These are phyloP conservation scores for Cucurbita argyrosperma DNA, from an alignment of 306 rosid genomes.

Conservation along the genomic window DNA sequence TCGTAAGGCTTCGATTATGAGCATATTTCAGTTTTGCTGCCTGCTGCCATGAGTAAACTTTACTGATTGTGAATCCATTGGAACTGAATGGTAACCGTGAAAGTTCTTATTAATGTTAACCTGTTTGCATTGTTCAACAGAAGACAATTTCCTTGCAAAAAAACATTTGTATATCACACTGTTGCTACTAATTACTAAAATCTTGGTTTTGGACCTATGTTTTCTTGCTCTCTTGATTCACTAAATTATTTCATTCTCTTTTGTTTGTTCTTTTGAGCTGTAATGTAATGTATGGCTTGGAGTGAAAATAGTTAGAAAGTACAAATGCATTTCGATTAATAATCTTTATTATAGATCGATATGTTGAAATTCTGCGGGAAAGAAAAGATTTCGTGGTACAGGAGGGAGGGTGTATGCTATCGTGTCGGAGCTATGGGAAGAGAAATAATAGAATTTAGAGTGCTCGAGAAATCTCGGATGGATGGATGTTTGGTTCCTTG, in stretches of 20 bases:
- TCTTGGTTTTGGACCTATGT: neutral
- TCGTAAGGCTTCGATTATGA: neutral
- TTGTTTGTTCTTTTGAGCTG: neutral
- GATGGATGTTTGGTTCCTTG: too few species aligned
- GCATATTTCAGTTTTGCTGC: neutral
- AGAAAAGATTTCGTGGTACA: too few species aligned
- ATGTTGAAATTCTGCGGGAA: too few species aligned
- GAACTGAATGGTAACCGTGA: neutral
- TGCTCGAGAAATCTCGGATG: too few species aligned
- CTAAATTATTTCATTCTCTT: neutral
- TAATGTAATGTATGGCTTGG: neutral
- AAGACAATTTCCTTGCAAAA: neutral
- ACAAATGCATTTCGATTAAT: too few species aligned
- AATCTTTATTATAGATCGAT: too few species aligned
- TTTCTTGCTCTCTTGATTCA: neutral
- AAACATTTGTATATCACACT: neutral
- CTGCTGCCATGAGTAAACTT: neutral
- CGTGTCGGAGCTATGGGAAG: too few species aligned
- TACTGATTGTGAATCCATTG: neutral
- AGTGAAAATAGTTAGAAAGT: too few species aligned
- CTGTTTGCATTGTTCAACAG: neutral
- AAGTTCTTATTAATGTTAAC: neutral
- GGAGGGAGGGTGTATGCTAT: too few species aligned
- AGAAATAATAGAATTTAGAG: too few species aligned
- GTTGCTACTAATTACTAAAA: neutral